Base-by-base conservation (phyloP, 352 stramenopile species). In the Pythium pyrilobum region DNA sequence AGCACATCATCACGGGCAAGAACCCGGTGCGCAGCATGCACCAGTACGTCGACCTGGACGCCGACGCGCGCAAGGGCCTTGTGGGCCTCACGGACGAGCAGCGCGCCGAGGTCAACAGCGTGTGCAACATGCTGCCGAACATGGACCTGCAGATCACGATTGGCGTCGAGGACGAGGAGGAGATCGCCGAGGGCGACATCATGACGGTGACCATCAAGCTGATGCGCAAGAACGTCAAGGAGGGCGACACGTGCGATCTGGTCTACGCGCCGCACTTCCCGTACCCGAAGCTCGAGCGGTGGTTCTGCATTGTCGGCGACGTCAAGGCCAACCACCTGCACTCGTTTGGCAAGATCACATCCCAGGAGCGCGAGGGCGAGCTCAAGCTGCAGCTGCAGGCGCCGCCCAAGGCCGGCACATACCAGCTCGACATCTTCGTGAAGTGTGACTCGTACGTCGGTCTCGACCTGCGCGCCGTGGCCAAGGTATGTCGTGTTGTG, bases 141-240 rank as follows among this genome's bases (percentile, higher is more conserved):
- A 84, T 99, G 53, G 75, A 95, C 47, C 77, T 98, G 28, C 72
- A 84, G 50, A 91, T 94, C 61, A 88, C 96, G 54, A 92, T 91
- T 37, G 94, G 95, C 33, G 81, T 95, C 13, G 84, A 95, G 25
- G 82, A 94, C 44, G 86, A 96, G 64, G 77, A 96, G 42, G 89
- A 98, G 52, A 98, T 99, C 55, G 97, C 96, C n/a, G 96, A 99
- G 62, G 93, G 96, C 28, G 97, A 99, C 84, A 89, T 99, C 46
- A 98, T 98, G 69, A 99, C 96, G 40, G 89, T 99, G 41, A 92
- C 85, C 21, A 94, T 99, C 47, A 98, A 89, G 61, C 69, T 99
- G 12, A 98, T 86, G 33, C 92, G 96, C 43, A 96, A 98, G 73
- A 99, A 99, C 67, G 76, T 99, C 7, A 81, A 91, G 36, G 90